A percentile compares a stretch with the other conserved stretches of the same genome.
phyloP scores from a whole-genome alignment of 345 rosid genomes.

The Eucalyptus coolabah region DNA sequence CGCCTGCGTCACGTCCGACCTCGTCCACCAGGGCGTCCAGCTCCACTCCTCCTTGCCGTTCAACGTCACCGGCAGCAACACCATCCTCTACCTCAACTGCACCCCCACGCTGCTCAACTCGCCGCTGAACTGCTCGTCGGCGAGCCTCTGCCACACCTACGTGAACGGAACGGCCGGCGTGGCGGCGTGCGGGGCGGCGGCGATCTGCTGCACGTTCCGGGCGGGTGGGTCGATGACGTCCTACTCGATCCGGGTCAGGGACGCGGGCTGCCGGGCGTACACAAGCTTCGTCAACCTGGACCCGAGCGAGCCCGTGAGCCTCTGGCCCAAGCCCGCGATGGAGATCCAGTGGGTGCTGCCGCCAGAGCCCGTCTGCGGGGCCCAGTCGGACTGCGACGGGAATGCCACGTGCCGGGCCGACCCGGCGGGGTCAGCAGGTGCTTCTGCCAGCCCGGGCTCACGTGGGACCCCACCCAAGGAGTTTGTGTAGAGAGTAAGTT shows the following conservation, averaged over 20 bases:
- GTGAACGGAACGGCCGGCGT: not conserved
- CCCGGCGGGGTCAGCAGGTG: slow-evolving; percentile 9
- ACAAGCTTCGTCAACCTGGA: slow-evolving; percentile 26
- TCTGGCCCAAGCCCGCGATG: slow-evolving; percentile 30
- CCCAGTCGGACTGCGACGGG: slow-evolving; percentile 21
- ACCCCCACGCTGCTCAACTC: slow-evolving; percentile 1
- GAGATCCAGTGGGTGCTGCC: slow-evolving; percentile 32
- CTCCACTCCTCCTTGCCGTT: slow-evolving; percentile 18
- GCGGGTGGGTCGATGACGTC: slow-evolving; percentile 15
- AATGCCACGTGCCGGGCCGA: slow-evolving; percentile 23
- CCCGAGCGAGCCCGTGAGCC: not conserved
- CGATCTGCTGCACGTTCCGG: slow-evolving; percentile 13
- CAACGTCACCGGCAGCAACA: slow-evolving; percentile 31
- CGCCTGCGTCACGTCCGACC: slow-evolving; percentile 16
- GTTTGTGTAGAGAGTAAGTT: slow-evolving; percentile 7
- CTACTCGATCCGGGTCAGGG: slow-evolving; percentile 13
- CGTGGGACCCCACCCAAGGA: slow-evolving; percentile 23
- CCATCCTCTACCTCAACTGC: slow-evolving; percentile 33
- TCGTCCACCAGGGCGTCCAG: slow-evolving; percentile 8
- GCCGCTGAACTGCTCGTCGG: slow-evolving; percentile 16
- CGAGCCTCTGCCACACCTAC: slow-evolving; percentile 27
- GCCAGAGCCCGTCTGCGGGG: slow-evolving; percentile 11
- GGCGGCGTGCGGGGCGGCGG: slow-evolving; percentile 1
- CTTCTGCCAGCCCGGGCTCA: slow-evolving; percentile 2
- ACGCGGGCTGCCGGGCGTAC: slow-evolving; percentile 24